Base-by-base conservation (phyloP, 2,329 filamentous ascomycete species). In the Colletotrichum sp. region DNA sequence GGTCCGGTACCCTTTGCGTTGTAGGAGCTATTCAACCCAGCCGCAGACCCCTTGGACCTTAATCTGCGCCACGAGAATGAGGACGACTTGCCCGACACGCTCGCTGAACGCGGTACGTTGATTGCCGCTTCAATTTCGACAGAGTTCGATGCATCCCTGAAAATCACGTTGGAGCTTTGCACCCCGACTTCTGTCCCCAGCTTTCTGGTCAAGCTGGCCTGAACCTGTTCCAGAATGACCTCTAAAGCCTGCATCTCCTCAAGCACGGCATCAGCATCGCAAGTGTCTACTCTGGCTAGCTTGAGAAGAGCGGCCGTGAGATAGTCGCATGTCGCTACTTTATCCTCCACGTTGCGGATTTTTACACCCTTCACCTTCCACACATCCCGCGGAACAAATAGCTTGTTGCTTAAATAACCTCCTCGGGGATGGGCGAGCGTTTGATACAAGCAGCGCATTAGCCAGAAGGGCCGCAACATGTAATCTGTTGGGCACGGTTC, bases 311-410 rank as follows among this genome's bases (percentile, higher is more conserved):
- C 96, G 1, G 96, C 95, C 1, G 96, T 99, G 66, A 99, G 90
- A 68, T 95, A 90, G 84, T 99, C 97, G 83, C 96, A 98, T 78
- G 96, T 95, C 15, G 95, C 91, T 70, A 98, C 93, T 87, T 99
- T 99, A 80, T 99, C 97, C 79, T 99, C 97, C 1, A 99, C 82
- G 39, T 93, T 93, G 86, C 96, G 97, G 28, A 99, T 89, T 85
- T 98, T 99, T 69, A 98, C 96, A 32, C 95, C 96, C 82, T 96
- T 96, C 9, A 98, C 96, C 72, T 93, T 92, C 97, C 97, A 99
- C 5, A 97, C 95, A 82, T 99, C 96, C 68, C 95, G 92, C 8
- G 97, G 96, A 7, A 99, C 91, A 82, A 99, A 99, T 0, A 99
- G 90, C 80, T 96, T 96, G 26, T 93, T 96, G 69, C 96, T 98